Percentiles rank a stretch among this genome's conserved stretches.
phyloP scores from a whole-genome alignment of 805 yeast species.

The Saccharomyces cerevisiae region DNA sequence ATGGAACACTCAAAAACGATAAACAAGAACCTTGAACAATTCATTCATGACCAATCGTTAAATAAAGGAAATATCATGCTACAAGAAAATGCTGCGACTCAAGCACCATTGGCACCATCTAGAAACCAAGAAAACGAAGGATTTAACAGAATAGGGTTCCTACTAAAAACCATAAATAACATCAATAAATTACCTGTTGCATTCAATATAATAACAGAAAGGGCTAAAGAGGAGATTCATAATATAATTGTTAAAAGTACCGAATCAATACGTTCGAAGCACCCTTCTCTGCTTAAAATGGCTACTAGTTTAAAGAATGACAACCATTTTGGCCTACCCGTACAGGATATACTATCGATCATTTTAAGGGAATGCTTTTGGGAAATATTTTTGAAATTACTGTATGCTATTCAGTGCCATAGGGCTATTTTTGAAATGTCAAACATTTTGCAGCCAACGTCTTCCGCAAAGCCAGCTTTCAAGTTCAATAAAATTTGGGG shows the following conservation, averaged over 20 bases:
- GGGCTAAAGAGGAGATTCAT: conserved; percentile 55
- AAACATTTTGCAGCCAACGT: conserved; percentile 24
- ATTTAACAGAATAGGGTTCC: conserved; percentile 11
- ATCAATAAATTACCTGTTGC: conserved; percentile 55
- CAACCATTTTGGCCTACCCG: conserved; percentile 30
- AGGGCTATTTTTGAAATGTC: conserved; percentile 55
- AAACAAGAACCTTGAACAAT: conserved; percentile 31
- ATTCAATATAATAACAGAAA: conserved; percentile 43
- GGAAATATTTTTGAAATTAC: conserved; percentile 54
- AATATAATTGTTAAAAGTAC: conserved; percentile 53
- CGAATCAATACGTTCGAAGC: conserved; percentile 55
- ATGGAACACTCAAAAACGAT: conserved; percentile 39
- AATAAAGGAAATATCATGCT: background rate
- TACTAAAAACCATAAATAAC: conserved; percentile 51
- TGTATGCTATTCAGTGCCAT: conserved; percentile 62
- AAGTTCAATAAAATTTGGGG: conserved; percentile 38
- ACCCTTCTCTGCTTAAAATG: conserved; percentile 36
- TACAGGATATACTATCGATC: conserved; percentile 43
- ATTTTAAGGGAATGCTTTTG: conserved; percentile 65
- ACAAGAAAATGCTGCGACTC: background rate
- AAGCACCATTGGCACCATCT: background rate
- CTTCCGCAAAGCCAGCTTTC: conserved; percentile 25
- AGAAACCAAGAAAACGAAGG: conserved; percentile 3
- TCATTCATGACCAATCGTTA: conserved; percentile 16
- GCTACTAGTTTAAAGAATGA: conserved; percentile 13